Base-by-base conservation (phyloP, 2,329 filamentous ascomycete species). In the Paraphoma chrysanthemicola region DNA sequence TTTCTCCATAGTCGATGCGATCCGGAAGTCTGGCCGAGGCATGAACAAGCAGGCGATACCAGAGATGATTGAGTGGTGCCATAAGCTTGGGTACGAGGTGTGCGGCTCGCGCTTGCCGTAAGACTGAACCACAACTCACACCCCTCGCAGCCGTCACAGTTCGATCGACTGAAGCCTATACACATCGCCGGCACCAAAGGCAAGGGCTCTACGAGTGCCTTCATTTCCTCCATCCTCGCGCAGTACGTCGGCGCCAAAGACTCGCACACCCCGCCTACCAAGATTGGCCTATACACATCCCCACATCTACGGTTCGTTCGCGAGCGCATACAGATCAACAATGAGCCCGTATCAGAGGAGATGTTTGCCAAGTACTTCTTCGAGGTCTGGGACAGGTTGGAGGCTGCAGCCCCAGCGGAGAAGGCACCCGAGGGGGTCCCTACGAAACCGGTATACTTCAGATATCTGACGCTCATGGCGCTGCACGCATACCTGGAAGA, bases 111-210 rank as follows among this genome's bases (percentile, higher is more conserved):
- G 53, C n/a, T 14, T 39, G 39, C 44, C 38, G 44, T 23, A 16
- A 23, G 36, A 39, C 31, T 11, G 28, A 10, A 45, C 12, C 7
- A 28, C 44, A 11, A 41, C 47, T 63, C 57, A 62, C 66, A 43
- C 50, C 51, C 33, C 51, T 12, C 42, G 4, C 30, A 89, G 86
- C 86, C 87, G 16, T 82, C 84, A 12, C 86, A 88, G 56, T 83
- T 90, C 64, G 80, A 88, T 60, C 77, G 72, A 9, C 70, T 90
- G 59, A 88, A 85, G 56, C 79, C 83, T 63, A 87, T 98, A 58
- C 94, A 98, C 73, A 88, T 98, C 44, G 91, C 94, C 1, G 94
- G 94, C 11, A 97, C 93, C 4, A 98, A 97, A 76, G 94, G 94
- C 57, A 98, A 97, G 76, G 93, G 93, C 41, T 95, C 91, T 2